A percentile compares a stretch with the other conserved stretches of the same genome.
phyloP scores from a whole-genome alignment of 116 monocot genomes.

The Iris pallida region DNA sequence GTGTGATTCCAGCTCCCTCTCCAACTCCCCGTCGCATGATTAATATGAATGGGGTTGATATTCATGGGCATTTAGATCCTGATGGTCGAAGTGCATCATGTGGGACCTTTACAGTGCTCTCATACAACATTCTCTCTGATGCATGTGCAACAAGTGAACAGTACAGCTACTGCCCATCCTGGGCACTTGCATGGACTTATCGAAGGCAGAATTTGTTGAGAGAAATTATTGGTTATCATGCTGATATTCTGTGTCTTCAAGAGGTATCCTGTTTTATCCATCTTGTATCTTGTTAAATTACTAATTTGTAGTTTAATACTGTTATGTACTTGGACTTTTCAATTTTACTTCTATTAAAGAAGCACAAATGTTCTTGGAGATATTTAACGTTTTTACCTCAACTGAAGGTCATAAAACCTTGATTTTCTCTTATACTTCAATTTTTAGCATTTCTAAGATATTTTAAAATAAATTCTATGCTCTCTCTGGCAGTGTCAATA shows the following conservation, averaged over 20 bases:
- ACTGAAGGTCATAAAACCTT: too few relatives aligned
- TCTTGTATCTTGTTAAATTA: background rate
- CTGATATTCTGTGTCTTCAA: conserved; percentile 97
- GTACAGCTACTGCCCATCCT: conserved; percentile 88
- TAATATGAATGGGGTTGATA: conserved; percentile 53
- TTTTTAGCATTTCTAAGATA: too few relatives aligned
- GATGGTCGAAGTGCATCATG: conserved; percentile 41
- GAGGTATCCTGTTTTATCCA: conserved; percentile 44
- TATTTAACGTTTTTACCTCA: too few relatives aligned
- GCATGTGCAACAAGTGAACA: conserved; percentile 57
- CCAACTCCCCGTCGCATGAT: conserved; percentile 80
- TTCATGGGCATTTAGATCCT: conserved; percentile 30
- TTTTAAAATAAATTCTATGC: too few relatives aligned
- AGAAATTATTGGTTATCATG: conserved; percentile 89
- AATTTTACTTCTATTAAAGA: too few relatives aligned
- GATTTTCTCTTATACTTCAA: too few relatives aligned
- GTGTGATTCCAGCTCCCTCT: conserved; percentile 91
- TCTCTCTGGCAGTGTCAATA: too few relatives aligned
- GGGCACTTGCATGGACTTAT: conserved; percentile 98
- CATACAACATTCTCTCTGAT: conserved; percentile 93
- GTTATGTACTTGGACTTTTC: too few relatives aligned
- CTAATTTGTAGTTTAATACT: too few relatives aligned
- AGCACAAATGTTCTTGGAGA: too few relatives aligned
- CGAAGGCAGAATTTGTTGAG: conserved; percentile 94
- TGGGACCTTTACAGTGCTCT: conserved; percentile 73